Evolutionary conservation across 2,329 filamentous ascomycete genomes (phyloP).

Genomic region (Pezicula neosporulosa): DNA sequence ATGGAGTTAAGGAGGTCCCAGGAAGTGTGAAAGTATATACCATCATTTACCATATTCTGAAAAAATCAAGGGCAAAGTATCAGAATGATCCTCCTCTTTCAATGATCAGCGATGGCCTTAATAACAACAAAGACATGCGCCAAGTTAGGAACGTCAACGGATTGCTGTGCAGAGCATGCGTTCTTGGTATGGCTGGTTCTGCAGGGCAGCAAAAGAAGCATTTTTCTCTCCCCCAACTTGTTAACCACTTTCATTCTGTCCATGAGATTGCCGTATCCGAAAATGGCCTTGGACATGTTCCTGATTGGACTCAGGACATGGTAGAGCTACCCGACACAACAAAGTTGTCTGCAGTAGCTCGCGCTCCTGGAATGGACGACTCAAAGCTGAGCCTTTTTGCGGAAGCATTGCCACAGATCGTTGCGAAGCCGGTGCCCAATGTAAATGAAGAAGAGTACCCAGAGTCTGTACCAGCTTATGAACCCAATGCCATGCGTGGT

Average conservation of each 20-base stretch:
- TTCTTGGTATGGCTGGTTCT: constrained; percentile 26
- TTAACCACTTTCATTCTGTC: constrained; percentile 51
- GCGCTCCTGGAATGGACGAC: constrained; percentile 53
- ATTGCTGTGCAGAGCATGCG: constrained; percentile 54
- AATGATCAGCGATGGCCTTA: constrained; percentile 56
- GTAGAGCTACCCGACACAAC: constrained; percentile 52
- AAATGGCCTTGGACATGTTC: constrained; percentile 23
- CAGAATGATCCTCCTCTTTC: constrained; percentile 51
- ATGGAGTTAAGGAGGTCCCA: constrained; percentile 57
- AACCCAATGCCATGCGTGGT: not conserved
- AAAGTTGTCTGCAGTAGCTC: constrained; percentile 43
- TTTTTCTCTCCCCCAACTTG: constrained; percentile 56
- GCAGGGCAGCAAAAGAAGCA: constrained; percentile 31
- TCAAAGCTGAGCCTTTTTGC: constrained; percentile 48
- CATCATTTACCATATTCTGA: constrained; percentile 59
- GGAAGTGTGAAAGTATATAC: constrained; percentile 60
- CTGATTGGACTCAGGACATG: constrained; percentile 59
- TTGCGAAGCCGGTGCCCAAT: constrained; percentile 16
- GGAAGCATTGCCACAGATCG: constrained; percentile 44
- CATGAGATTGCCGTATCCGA: constrained; percentile 26
- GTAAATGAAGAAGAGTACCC: not conserved
- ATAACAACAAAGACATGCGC: constrained; percentile 54
- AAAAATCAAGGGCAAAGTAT: constrained; percentile 55
- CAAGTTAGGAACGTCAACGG: constrained; percentile 50
- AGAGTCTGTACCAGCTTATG: not conserved